A percentile compares a stretch with the other conserved stretches of the same genome.
These are phyloP conservation scores for Picea glauca DNA, from an alignment of 75 land plant species.

Conservation along the genomic window DNA sequence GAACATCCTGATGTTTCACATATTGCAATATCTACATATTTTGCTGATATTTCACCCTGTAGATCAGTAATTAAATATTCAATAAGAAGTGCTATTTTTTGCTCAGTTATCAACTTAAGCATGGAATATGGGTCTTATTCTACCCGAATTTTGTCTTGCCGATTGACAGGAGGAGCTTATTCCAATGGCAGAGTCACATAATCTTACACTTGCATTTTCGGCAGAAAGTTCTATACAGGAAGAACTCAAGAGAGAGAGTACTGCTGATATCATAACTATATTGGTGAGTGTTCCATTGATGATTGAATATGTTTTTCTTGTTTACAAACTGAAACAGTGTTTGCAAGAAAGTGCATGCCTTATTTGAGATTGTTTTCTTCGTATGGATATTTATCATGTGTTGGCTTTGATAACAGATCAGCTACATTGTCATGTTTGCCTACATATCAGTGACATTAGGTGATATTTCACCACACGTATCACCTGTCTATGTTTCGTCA, in stretches of 20 bases:
- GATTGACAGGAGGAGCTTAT: conserved; percentile 74
- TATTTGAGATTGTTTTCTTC: background rate
- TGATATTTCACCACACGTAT: conserved; percentile 50
- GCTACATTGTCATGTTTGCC: conserved; percentile 97
- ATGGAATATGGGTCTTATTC: background rate
- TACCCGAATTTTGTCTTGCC: background rate
- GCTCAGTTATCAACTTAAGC: background rate
- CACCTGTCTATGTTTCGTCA: conserved; percentile 80
- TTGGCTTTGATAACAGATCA: conserved; percentile 57
- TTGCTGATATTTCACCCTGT: background rate
- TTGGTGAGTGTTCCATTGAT: conserved; percentile 35
- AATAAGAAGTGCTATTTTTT: background rate
- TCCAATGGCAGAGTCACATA: conserved; percentile 60
- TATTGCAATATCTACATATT: too few species aligned
- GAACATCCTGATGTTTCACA: too few species aligned
- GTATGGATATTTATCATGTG: background rate
- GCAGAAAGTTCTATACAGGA: conserved; percentile 92
- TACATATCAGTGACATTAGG: conserved; percentile 90
- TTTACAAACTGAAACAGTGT: background rate
- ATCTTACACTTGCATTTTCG: conserved; percentile 85
- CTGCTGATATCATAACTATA: conserved; percentile 89
- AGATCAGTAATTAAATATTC: background rate
- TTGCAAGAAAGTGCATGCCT: background rate
- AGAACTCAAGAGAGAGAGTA: conserved; percentile 93
- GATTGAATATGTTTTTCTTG: background rate